Percentiles rank a stretch among this genome's conserved stretches.
These are phyloP conservation scores for Euptelea pleiosperma DNA, from an alignment of 164 flowering plant genomes.

Conservation along the genomic window DNA sequence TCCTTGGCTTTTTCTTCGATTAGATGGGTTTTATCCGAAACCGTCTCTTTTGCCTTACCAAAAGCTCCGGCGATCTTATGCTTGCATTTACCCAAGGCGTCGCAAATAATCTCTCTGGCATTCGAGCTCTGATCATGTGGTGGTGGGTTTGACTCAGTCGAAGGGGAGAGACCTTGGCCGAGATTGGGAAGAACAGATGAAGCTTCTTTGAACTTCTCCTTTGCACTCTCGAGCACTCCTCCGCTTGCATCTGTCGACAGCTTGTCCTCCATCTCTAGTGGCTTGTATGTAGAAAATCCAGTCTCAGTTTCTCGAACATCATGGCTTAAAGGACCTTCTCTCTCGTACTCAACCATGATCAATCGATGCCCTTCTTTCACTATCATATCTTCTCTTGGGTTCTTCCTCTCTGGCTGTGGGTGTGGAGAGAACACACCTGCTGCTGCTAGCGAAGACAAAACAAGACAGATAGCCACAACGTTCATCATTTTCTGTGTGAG, in stretches of 20 bases:
- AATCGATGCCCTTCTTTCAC: slow-evolving; percentile 51
- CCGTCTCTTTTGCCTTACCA: slow-evolving; percentile 34
- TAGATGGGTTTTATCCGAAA: not conserved
- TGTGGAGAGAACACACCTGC: slow-evolving; percentile 52
- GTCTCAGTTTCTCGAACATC: not conserved
- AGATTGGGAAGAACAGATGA: slow-evolving; percentile 26
- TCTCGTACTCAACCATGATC: slow-evolving; percentile 53
- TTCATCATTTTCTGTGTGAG: slow-evolving; percentile 67
- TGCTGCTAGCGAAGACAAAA: slow-evolving; percentile 37
- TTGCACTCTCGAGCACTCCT: slow-evolving; percentile 5
- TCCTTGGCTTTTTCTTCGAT: not conserved
- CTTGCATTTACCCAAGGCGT: slow-evolving; percentile 59
- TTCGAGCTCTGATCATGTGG: not conserved
- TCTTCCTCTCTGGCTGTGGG: slow-evolving; percentile 12
- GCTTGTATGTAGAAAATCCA: not conserved
- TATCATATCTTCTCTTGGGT: slow-evolving; percentile 21
- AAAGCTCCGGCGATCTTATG: slow-evolving; percentile 35
- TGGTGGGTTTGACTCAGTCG: not conserved
- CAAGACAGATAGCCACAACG: slow-evolving; percentile 40
- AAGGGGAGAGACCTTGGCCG: slow-evolving; percentile 21
- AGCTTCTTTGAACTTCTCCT: slow-evolving; percentile 27
- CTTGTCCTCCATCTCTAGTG: no score
- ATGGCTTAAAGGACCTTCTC: slow-evolving; percentile 36
- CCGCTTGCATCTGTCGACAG: not conserved
- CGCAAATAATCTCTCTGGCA: slow-evolving; percentile 51